These are phyloP conservation scores for Kappamyces sp. DNA, from an alignment of 192 early-diverging fungal species.

Conservation along the genomic window DNA sequence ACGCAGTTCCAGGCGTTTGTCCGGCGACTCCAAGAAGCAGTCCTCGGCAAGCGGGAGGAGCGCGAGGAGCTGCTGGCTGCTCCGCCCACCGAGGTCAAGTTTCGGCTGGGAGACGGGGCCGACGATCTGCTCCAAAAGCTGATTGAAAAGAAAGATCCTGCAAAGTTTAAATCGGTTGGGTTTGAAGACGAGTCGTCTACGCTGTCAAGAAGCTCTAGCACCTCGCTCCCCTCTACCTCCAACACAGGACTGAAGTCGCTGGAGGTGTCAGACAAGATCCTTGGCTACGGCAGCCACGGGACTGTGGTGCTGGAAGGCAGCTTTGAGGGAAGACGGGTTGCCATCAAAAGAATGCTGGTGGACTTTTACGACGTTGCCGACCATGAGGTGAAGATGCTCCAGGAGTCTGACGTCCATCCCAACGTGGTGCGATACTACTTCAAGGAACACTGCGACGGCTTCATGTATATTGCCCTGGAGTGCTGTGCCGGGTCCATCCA, in stretches of 20 bases:
- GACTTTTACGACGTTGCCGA: constrained; percentile 96
- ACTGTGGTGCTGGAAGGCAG: constrained; percentile 93
- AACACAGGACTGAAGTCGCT: constrained; percentile 2
- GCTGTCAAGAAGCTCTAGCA: not conserved
- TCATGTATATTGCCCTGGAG: constrained; percentile 97
- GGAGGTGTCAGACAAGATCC: constrained; percentile 13
- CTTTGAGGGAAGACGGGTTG: constrained; percentile 87
- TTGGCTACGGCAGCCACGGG: constrained; percentile 88
- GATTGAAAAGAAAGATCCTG: too few species aligned
- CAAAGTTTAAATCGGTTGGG: too few species aligned
- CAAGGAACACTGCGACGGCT: constrained; percentile 75
- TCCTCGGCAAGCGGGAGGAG: too few species aligned
- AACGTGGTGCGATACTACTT: constrained; percentile 92
- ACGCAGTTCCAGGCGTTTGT: too few species aligned
- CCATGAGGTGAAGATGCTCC: constrained; percentile 87
- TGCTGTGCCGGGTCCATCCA: constrained; percentile 82
- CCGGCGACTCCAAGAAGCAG: too few species aligned
- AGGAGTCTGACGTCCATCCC: constrained; percentile 91
- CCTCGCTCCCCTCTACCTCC: not conserved
- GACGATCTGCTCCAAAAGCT: too few species aligned
- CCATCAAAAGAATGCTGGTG: constrained; percentile 85
- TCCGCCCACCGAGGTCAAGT: too few species aligned
- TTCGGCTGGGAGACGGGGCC: too few species aligned
- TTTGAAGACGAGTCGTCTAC: constrained; percentile 1
- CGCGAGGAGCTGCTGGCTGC: too few species aligned